phyloP scores from a whole-genome alignment of 331 rosid genomes.

The Malus hybrid region DNA sequence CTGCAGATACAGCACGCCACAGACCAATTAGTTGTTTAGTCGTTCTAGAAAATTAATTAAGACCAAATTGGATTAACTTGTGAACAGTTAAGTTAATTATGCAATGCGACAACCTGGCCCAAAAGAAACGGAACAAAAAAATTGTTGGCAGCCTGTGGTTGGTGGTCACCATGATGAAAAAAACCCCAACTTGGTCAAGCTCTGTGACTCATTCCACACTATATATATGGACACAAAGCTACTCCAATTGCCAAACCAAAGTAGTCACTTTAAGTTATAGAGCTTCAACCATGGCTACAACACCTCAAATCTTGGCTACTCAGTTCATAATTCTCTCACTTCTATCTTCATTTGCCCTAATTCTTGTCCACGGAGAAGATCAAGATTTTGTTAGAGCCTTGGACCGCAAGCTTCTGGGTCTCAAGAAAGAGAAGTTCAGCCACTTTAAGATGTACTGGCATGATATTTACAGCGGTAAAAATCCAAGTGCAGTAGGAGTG shows the following conservation, averaged over 20 bases:
- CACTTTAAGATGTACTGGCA: constrained; percentile 43
- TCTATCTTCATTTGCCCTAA: neutral
- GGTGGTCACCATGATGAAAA: neutral
- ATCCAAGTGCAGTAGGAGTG: constrained; percentile 18
- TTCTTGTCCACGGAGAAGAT: neutral
- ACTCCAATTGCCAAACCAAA: neutral
- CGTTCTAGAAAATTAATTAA: too few relatives aligned
- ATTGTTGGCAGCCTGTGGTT: neutral
- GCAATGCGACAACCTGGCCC: too few relatives aligned
- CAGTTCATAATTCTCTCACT: constrained; percentile 18
- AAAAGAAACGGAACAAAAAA: neutral
- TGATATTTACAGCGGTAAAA: constrained; percentile 20
- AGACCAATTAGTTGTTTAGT: too few relatives aligned
- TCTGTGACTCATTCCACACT: neutral
- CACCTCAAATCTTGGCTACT: neutral
- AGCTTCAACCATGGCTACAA: constrained; percentile 16
- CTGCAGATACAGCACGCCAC: too few relatives aligned
- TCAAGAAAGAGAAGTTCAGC: constrained; percentile 37
- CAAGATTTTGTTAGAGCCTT: constrained; percentile 14
- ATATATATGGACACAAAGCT: neutral
- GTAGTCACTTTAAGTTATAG: neutral
- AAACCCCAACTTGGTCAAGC: neutral
- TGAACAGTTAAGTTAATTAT: too few relatives aligned
- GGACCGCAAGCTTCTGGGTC: constrained; percentile 16
- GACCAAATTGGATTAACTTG: too few relatives aligned